These are phyloP conservation scores for Glycine latifolia DNA, from an alignment of 306 rosid genomes.

Conservation along the genomic window DNA sequence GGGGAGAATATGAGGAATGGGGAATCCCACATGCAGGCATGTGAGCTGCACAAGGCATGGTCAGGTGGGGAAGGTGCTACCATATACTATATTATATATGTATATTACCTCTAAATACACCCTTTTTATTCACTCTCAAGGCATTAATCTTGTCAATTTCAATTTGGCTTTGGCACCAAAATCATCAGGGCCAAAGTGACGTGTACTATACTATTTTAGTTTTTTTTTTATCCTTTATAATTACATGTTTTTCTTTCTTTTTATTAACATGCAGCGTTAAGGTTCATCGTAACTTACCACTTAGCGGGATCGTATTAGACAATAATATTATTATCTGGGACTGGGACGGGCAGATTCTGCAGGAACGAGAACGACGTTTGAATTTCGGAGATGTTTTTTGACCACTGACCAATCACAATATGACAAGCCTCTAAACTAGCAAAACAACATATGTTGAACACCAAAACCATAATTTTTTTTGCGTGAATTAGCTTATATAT, in stretches of 20 bases:
- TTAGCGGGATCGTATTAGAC: neutral
- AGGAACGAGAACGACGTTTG: neutral
- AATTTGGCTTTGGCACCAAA: neutral
- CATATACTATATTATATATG: too few species aligned
- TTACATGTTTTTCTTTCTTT: neutral
- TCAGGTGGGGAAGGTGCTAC: too few species aligned
- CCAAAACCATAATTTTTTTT: neutral
- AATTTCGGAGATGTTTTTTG: slow-evolving; percentile 33
- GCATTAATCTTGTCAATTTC: neutral
- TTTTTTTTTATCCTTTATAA: neutral
- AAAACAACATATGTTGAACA: neutral
- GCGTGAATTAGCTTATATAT: neutral
- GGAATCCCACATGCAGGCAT: neutral
- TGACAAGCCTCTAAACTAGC: too few species aligned
- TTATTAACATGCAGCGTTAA: slow-evolving; percentile 2
- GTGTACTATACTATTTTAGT: neutral
- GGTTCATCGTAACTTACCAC: slow-evolving; percentile 12
- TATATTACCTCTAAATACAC: too few species aligned
- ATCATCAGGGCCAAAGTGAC: neutral
- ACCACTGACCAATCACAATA: neutral
- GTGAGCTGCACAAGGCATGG: too few species aligned
- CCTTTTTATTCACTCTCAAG: neutral
- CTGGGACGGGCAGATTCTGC: neutral
- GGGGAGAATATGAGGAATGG: slow-evolving; percentile 8
- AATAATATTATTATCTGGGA: neutral